Base-by-base conservation (phyloP, 306 rosid species). In the Pyrus betulifolia region DNA sequence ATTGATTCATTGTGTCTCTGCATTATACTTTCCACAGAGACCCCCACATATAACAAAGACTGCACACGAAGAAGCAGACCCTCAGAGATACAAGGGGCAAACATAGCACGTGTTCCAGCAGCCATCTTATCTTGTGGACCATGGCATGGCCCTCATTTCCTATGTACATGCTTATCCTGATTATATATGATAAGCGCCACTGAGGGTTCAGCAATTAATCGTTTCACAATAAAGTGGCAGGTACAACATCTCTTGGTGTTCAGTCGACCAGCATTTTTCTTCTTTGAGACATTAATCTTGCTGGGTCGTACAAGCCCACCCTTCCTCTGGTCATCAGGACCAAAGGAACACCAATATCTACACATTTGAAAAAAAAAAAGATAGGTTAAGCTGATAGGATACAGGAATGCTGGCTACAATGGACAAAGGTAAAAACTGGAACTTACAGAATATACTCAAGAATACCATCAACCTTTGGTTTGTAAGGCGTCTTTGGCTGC, bases 311-410 rank as follows among this genome's bases (percentile, higher is more conserved):
- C 86, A 70, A 88, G 35, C 58, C 97, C 97, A 46, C 97, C 97
- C 75, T 80, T 87, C 77, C 96, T 84, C 58, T 88, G 93, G 84
- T 95, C 98, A 79, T 95, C 98, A 44, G 97, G 97, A 65, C 98
- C 98, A 88, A 92, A 92, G 51, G 98, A 95, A 82, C 98, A 95
- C 98, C 98, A 92, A 83, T 92, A 95, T 80, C 98, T 95, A 65
- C 82, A 80, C 44, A 64, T 75, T 59, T 25, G 15, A 83, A 69
- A 30, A 3, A 30, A 30, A 25, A 25, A 25, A 25, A 25, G 4
- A 28, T 28, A 28, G 31, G 3, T 28, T 28, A 28, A 28, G 31
- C 4, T 28, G 31, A 28, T 3, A 28, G 31, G 31, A 28, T 28
- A 28, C 31, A 28, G 4, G 31, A 28, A 28, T 70, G 69, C 22